phyloP scores from a whole-genome alignment of 1,284 basidiomycete genomes.

The Blastosporella zonata region DNA sequence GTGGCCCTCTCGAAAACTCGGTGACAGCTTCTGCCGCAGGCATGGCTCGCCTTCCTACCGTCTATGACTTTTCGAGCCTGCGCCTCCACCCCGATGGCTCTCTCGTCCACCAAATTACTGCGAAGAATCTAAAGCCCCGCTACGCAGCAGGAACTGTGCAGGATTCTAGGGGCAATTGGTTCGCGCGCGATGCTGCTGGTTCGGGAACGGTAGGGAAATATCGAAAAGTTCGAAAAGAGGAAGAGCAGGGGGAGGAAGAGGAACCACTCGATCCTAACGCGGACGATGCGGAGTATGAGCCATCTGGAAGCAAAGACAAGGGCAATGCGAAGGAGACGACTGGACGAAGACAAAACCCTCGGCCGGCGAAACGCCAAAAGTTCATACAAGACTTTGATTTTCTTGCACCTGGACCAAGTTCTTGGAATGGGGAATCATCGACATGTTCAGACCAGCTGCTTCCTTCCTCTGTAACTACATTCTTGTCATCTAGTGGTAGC shows the following conservation, averaged over 20 bases:
- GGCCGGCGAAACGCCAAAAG: conserved; percentile 25
- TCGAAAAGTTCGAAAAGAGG: conserved; percentile 20
- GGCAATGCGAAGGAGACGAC: conserved; percentile 18
- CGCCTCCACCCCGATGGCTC: conserved; percentile 59
- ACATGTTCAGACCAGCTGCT: conserved; percentile 15
- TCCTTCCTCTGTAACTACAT: conserved; percentile 47
- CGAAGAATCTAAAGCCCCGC: conserved; percentile 25
- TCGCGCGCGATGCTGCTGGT: conserved; percentile 44
- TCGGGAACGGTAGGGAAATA: conserved; percentile 18
- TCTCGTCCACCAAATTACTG: conserved; percentile 44
- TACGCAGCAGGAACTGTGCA: conserved; percentile 29
- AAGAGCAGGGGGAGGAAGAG: conserved; percentile 20
- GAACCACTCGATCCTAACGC: background rate
- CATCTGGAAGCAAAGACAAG: conserved; percentile 19
- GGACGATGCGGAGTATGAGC: background rate
- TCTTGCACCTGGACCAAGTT: conserved; percentile 15
- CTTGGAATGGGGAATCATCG: background rate
- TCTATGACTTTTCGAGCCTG: conserved; percentile 58
- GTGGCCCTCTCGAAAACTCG: no score
- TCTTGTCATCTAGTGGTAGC: conserved; percentile 6
- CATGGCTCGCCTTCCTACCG: conserved; percentile 51
- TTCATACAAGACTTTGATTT: conserved; percentile 28
- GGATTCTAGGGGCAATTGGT: conserved; percentile 43
- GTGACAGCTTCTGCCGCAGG: no score
- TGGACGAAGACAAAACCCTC: conserved; percentile 13